Percentiles rank a stretch among this genome's conserved stretches.
phyloP scores from a whole-genome alignment of 73 alveolate species.

The Blepharisma japonicum region DNA sequence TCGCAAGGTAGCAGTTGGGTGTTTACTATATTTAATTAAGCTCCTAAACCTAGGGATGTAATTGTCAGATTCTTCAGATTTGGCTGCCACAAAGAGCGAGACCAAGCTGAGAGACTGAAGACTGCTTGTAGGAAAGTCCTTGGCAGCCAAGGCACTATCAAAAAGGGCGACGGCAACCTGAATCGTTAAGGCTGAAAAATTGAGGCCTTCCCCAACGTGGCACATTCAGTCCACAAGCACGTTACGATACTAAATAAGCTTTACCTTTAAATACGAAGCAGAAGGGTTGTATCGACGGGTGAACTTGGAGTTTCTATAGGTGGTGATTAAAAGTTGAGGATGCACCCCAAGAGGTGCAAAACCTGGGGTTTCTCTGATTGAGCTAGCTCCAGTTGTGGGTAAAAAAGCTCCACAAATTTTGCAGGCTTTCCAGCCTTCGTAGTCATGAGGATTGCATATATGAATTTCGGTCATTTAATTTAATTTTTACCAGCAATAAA shows the following conservation, averaged over 20 bases:
- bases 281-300: too few species aligned
- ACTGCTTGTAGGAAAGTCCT: constrained; percentile 12
- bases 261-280: background rate
- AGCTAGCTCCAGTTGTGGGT: too few species aligned
- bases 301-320: too few species aligned
- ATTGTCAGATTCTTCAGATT: background rate
- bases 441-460: too few species aligned
- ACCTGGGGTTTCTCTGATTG: too few species aligned
- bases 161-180: background rate
- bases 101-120: background rate
- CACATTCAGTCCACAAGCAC: constrained; percentile 19
- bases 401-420: too few species aligned
- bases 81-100: background rate
- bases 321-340: too few species aligned
- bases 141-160: background rate
- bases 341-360: too few species aligned
- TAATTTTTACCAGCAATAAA: background rate
- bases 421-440: too few species aligned
- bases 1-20: background rate
- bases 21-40: background rate
- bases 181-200: background rate
- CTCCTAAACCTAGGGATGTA: constrained; percentile 7
- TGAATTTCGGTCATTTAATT: background rate
- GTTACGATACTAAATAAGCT: background rate
- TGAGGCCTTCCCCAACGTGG: background rate